These are phyloP conservation scores for Neofusicoccum cordaticola DNA, from an alignment of 2,329 filamentous ascomycete species.

Conservation along the genomic window DNA sequence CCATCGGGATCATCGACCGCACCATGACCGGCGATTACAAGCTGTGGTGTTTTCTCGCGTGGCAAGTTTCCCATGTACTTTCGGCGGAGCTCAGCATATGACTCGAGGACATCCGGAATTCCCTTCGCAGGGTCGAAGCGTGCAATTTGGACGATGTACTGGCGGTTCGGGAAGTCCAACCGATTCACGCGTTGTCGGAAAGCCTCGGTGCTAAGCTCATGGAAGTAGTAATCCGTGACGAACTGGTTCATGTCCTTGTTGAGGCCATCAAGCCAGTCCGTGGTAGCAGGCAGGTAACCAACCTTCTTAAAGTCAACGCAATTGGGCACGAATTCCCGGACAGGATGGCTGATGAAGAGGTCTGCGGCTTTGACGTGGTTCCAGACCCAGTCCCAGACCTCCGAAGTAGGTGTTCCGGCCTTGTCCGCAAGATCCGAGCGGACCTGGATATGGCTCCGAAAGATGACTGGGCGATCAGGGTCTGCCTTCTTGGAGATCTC, in stretches of 20 bases:
- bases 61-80: slow-evolving; percentile 53
- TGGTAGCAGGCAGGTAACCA: slow-evolving; percentile 74
- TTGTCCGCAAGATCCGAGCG: slow-evolving; percentile 68
- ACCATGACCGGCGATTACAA: slow-evolving; percentile 75
- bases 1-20: slow-evolving; percentile 80
- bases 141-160: slow-evolving; percentile 77
- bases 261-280: slow-evolving; percentile 79
- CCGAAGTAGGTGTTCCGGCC: slow-evolving; percentile 63
- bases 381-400: slow-evolving; percentile 76
- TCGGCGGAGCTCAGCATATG: slow-evolving; percentile 70
- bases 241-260: slow-evolving; percentile 72
- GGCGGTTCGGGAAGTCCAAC: slow-evolving; percentile 58
- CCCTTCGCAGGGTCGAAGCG: slow-evolving; percentile 83
- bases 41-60: slow-evolving; percentile 60
- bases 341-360: slow-evolving; percentile 79
- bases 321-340: slow-evolving; percentile 69
- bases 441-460: slow-evolving; percentile 80
- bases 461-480: slow-evolving; percentile 72
- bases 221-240: slow-evolving; percentile 70
- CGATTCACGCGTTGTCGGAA: slow-evolving; percentile 58
- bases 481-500: slow-evolving; percentile 69
- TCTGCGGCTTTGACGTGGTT: slow-evolving; percentile 67
- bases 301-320: slow-evolving; percentile 66
- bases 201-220: slow-evolving; percentile 67
- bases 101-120: slow-evolving; percentile 71